phyloP scores from a whole-genome alignment of 169 alveolate species.

The Plasmodium coatneyi region DNA sequence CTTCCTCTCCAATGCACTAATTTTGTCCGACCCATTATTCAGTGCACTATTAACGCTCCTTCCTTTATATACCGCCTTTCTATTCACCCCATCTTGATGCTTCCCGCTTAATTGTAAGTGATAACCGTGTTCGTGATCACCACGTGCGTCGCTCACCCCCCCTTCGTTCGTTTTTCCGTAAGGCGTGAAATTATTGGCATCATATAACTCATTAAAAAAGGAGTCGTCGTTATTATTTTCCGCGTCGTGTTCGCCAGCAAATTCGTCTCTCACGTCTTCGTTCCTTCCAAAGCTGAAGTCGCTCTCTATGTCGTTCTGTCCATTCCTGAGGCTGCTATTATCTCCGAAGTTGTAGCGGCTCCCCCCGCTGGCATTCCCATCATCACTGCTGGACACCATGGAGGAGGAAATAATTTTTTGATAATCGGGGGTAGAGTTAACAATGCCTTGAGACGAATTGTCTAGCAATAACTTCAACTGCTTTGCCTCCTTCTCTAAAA shows the following conservation, averaged over 20 bases:
- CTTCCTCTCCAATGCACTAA: neutral
- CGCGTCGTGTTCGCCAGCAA: constrained; percentile 12
- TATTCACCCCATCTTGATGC: neutral
- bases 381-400: constrained; percentile 9
- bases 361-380: neutral
- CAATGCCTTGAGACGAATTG: constrained; percentile 73
- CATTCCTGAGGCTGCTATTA: neutral
- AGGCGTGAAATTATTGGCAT: constrained; percentile 5
- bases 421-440: constrained; percentile 75
- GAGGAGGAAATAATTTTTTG: constrained; percentile 49
- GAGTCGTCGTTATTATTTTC: constrained; percentile 41
- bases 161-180: constrained; percentile 21
- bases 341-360: neutral
- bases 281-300: constrained; percentile 72
- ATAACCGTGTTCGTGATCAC: constrained; percentile 9
- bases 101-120: neutral
- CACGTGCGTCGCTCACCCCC: neutral
- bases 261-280: constrained; percentile 15
- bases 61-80: neutral
- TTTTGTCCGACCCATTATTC: neutral
- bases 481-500: constrained; percentile 60
- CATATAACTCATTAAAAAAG: constrained; percentile 47
- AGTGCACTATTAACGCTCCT: neutral
- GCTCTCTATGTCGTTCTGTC: constrained; percentile 60
- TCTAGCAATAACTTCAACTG: constrained; percentile 51